A percentile compares a stretch with the other conserved stretches of the same genome.
Evolutionary conservation across 2,329 filamentous ascomycete species (phyloP).

Genomic region (Talaromyces amestolkiae): DNA sequence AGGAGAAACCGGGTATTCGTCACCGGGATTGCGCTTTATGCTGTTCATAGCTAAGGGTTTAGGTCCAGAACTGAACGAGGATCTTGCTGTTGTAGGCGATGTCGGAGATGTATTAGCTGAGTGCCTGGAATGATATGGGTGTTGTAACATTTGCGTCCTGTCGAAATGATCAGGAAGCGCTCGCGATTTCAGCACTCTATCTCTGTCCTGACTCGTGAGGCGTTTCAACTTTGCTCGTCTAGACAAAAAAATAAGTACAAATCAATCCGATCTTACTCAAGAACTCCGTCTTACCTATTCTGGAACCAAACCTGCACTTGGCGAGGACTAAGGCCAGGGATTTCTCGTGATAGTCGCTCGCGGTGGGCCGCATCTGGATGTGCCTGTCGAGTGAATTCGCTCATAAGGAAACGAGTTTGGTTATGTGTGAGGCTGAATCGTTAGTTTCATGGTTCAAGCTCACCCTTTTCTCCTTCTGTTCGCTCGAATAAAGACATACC

Average conservation of each 20-base stretch:
- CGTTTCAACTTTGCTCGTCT: constrained; percentile 63
- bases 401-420: constrained; percentile 96
- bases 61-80: constrained; percentile 37
- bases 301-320: constrained; percentile 99
- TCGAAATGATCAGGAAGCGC: constrained; percentile 61
- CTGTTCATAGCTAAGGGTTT: constrained; percentile 37
- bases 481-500: constrained; percentile 28
- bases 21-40: constrained; percentile 34
- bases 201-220: constrained; percentile 59
- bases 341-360: constrained; percentile 81
- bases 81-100: constrained; percentile 43
- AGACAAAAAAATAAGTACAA: neutral
- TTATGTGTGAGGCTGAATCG: constrained; percentile 71
- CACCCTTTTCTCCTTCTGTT: neutral
- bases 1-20: constrained; percentile 40
- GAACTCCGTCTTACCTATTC: constrained; percentile 66
- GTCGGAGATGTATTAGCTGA: constrained; percentile 50
- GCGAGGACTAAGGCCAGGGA: constrained; percentile 83
- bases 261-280: neutral
- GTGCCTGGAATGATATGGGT: constrained; percentile 47
- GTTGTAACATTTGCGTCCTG: constrained; percentile 58
- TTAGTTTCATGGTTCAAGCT: constrained; percentile 11
- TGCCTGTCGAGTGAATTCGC: constrained; percentile 90
- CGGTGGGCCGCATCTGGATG: constrained; percentile 90
- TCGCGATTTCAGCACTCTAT: constrained; percentile 60